These are phyloP conservation scores for Mucor piriformis DNA, from an alignment of 371 early-diverging fungal genomes.

Conservation along the genomic window DNA sequence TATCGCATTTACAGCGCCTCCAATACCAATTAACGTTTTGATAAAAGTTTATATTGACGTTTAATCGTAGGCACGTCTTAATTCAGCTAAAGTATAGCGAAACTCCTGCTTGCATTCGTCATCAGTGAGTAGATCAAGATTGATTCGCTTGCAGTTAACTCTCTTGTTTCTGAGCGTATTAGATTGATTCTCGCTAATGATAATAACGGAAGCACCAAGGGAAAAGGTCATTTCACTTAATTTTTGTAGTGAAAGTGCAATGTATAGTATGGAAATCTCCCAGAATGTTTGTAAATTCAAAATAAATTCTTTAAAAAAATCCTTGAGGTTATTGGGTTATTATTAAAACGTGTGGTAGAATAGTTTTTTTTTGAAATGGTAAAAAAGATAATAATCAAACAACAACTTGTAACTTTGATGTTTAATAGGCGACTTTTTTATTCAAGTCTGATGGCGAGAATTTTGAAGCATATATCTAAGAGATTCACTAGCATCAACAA, in stretches of 20 bases:
- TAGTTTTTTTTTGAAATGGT: too few relatives aligned
- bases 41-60: not conserved
- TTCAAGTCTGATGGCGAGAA: slow-evolving; percentile 6
- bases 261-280: not conserved
- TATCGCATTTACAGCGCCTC: slow-evolving; percentile 9
- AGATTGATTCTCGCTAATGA: slow-evolving; percentile 3
- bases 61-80: slow-evolving; percentile 1
- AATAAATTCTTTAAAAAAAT: slow-evolving; percentile 1
- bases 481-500: slow-evolving; percentile 7
- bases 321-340: not conserved
- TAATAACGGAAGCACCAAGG: slow-evolving; percentile 2
- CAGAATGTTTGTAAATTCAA: not conserved
- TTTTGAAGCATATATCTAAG: slow-evolving; percentile 8
- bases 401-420: slow-evolving; percentile 2
- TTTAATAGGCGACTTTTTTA: slow-evolving; percentile 5
- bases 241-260: slow-evolving; percentile 3
- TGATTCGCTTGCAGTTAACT: slow-evolving; percentile 1
- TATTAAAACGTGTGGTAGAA: not conserved
- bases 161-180: slow-evolving; percentile 1
- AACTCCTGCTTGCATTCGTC: not conserved
- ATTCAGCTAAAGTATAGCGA: not conserved
- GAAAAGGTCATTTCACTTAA: not conserved
- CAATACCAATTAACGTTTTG: slow-evolving; percentile 8
- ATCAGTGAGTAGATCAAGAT: slow-evolving; percentile 4
- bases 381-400: slow-evolving; percentile 1